Evolutionary conservation across 2,329 filamentous ascomycete species (phyloP), one percentile per base, ranked within the genome.

Genomic region (Alternaria sp.): DNA sequence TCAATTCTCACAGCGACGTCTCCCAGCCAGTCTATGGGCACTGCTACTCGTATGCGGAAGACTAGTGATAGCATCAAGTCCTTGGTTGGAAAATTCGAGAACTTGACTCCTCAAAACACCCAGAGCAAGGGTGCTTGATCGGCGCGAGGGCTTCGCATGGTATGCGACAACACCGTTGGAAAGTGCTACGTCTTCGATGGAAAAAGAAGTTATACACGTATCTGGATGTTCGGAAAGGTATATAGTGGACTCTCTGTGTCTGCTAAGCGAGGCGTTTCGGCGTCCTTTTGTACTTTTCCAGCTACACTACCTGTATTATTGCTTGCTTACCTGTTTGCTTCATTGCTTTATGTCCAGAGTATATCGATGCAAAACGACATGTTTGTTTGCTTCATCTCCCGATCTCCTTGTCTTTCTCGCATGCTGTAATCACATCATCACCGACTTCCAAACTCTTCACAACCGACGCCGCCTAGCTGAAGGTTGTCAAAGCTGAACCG

Each of bases 21-120:
- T 4, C 30, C 30, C 0, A 50, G 46, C 32, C 30, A 50, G 20
- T 50, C 32, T 30, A 38, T 27, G 16, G 32, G 20, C 5, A 25
- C 45, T 12, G 8, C 18, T 5, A 38, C 27, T 9, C 25, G 34
- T 16, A 34, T 44, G 22, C 48, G 55, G 1, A 45, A 57, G 55
- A 38, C 38, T 10, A 56, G 54, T 14, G 54, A 56, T 5, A 49
- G 54, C 9, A 56, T 56, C 34, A 56, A 56, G 44, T 49, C n/a
- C 1, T 22, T 56, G 4, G 54, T 56, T 14, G 54, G 49, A 2
- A 48, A 50, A 6, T 41, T 56, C 27, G 54, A 56, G 54, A 43
- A 50, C 9, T n/a, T 48, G 34, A 11, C n/a, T 4, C 44, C 43
- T 1, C 10, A 3, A 6, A 50, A 36, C 3, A 27, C 32, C 5